A percentile compares a stretch with the other conserved stretches of the same genome.
phyloP scores from a whole-genome alignment of 192 early-diverging fungal species.

The Chytriomyces sp. region DNA sequence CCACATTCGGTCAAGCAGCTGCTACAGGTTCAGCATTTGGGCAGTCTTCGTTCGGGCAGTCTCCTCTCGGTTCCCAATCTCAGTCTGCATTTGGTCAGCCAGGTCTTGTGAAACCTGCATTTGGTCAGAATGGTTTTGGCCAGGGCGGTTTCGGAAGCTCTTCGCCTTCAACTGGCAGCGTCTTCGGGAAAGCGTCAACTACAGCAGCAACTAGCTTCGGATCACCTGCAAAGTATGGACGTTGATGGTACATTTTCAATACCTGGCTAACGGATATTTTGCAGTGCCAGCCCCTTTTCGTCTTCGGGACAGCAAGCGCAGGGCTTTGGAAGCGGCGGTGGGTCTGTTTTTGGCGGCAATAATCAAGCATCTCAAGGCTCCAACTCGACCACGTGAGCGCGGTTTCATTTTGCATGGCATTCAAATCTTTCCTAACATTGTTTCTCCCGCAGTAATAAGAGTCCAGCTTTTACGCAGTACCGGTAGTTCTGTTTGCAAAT shows the following conservation, averaged over 20 bases:
- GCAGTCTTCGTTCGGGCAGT: neutral
- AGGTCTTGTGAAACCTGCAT: neutral
- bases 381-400: neutral
- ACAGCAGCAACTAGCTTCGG: slow-evolving; percentile 13
- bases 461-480: slow-evolving; percentile 20
- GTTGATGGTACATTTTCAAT: neutral
- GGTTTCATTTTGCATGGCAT: neutral
- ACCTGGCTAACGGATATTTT: neutral
- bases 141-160: slow-evolving; percentile 19
- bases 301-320: slow-evolving; percentile 4
- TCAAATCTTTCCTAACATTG: neutral
- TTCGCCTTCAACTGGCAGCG: slow-evolving; percentile 1
- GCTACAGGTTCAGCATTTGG: slow-evolving; percentile 17
- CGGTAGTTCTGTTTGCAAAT: slow-evolving; percentile 12
- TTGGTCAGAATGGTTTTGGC: slow-evolving; percentile 2
- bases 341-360: slow-evolving; percentile 4
- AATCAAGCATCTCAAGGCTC: neutral
- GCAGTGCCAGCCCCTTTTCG: neutral
- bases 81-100: slow-evolving; percentile 20
- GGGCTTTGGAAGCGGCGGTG: neutral
- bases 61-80: neutral
- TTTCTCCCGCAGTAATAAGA: neutral
- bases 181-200: slow-evolving; percentile 18
- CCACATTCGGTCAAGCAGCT: neutral
- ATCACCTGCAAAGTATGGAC: slow-evolving; percentile 14